Conservation (phyloP, 176 grass and related monocot genomes). For the Paspalum vaginatum region DNA sequence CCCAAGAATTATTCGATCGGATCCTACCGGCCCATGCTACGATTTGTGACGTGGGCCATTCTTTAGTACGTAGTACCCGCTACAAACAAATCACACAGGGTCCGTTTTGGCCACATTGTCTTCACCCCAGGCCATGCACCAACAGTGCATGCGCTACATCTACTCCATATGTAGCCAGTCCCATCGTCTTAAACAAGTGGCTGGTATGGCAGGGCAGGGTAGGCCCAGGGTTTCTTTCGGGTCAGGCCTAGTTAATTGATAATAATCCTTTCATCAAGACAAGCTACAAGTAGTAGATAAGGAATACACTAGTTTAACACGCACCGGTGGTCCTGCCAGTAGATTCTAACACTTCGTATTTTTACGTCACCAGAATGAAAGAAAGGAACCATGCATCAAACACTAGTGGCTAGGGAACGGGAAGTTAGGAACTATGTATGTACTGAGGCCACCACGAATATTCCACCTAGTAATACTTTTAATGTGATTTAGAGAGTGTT, state of each 20-base stretch:
- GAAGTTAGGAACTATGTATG: too few species aligned
- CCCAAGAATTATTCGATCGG: conserved; percentile 37
- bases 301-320: too few species aligned
- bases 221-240: conserved; percentile 33
- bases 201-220: neutral
- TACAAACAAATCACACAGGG: conserved; percentile 39
- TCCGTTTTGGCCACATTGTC: conserved; percentile 28
- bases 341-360: too few species aligned
- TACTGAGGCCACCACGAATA: neutral
- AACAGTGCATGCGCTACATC: conserved; percentile 3
- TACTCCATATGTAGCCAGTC: conserved; percentile 17
- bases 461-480: too few species aligned
- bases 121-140: neutral
- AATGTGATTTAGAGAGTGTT: too few species aligned
- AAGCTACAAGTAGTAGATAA: neutral
- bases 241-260: neutral
- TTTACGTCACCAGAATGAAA: too few species aligned
- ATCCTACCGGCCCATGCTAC: conserved; percentile 31
- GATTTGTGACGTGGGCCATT: conserved; percentile 27
- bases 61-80: conserved; percentile 2
- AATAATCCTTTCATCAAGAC: neutral
- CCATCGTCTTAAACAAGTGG: conserved; percentile 32
- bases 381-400: too few species aligned
- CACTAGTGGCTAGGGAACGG: too few species aligned
- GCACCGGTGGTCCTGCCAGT: too few species aligned